Conservation (phyloP, 495 filamentous ascomycete genomes). For the Neurospora sp. region DNA sequence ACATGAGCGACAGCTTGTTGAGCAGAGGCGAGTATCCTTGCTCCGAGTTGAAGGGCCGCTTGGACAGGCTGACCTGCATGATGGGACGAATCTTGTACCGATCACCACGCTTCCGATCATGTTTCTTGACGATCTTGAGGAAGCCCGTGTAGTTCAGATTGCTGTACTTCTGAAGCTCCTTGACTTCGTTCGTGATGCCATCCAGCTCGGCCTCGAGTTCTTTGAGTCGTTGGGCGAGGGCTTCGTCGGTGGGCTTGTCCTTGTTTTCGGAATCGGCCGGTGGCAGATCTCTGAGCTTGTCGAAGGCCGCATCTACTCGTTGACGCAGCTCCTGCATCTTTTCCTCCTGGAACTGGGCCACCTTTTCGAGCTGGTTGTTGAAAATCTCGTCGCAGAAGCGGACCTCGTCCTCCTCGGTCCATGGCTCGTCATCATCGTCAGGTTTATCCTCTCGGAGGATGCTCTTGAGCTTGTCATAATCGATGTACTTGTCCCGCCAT, state of each 20-base stretch:
- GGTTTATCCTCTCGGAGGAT: conserved; percentile 66
- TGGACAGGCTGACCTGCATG: conserved; percentile 76
- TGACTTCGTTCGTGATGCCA: conserved; percentile 77
- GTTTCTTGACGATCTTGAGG: conserved; percentile 96
- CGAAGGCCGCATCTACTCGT: conserved; percentile 49
- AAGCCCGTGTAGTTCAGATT: conserved; percentile 96
- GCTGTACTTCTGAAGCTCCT: conserved; percentile 88
- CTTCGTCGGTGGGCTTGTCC: conserved; percentile 26
- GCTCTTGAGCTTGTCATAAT: conserved; percentile 84
- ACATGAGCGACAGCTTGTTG: conserved; percentile 88
- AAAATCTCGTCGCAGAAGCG: conserved; percentile 88
- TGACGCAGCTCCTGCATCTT: conserved; percentile 63
- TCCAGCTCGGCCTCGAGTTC: conserved; percentile 74
- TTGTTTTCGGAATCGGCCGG: conserved; percentile 23
- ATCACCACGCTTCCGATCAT: conserved; percentile 77
- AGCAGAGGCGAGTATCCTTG: conserved; percentile 78
- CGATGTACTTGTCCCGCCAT: conserved; percentile 90
- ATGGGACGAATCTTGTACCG: conserved; percentile 80
- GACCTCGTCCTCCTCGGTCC: conserved; percentile 95
- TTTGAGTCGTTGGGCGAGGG: conserved; percentile 47
- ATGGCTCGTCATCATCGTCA: conserved; percentile 50
- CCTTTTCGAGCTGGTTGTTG: conserved; percentile 92
- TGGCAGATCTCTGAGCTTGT: conserved; percentile 50
- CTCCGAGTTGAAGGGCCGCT: conserved; percentile 89
- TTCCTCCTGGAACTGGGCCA: conserved; percentile 75